A percentile compares a stretch with the other conserved stretches of the same genome.
These are phyloP conservation scores for Colletotrichum musicola DNA, from an alignment of 2,329 filamentous ascomycete species.

Conservation along the genomic window DNA sequence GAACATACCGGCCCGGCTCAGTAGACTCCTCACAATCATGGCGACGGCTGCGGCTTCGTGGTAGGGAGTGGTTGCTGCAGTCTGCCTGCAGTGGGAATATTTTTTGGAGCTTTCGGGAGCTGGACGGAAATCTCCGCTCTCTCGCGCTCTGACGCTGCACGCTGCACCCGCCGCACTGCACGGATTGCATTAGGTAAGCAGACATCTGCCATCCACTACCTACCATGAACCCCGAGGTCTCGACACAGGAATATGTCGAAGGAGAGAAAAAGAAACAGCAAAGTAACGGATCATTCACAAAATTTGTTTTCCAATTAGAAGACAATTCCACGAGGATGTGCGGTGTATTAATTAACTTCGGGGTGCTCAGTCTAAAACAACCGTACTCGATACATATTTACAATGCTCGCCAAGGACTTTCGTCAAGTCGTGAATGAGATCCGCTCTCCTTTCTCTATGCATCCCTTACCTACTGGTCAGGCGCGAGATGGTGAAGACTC, in stretches of 20 bases:
- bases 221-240: neutral
- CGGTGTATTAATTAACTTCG: conserved; percentile 40
- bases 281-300: neutral
- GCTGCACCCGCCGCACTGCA: neutral
- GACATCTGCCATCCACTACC: neutral
- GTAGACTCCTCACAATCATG: conserved; percentile 70
- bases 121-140: conserved; percentile 33
- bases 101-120: conserved; percentile 38
- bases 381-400: conserved; percentile 47
- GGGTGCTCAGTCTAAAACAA: conserved; percentile 41
- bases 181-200: neutral
- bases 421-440: conserved; percentile 51
- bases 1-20: conserved; percentile 66
- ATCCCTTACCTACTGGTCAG: conserved; percentile 64
- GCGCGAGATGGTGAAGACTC: conserved; percentile 90
- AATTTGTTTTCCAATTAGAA: neutral
- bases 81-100: conserved; percentile 39
- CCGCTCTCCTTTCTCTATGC: conserved; percentile 28
- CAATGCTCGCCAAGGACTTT: conserved; percentile 46
- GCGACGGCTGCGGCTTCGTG: conserved; percentile 45
- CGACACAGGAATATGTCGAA: no score
- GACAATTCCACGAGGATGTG: conserved; percentile 5
- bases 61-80: conserved; percentile 60
- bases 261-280: neutral
- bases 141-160: neutral